Conservation (phyloP, 441 rosid species). For the Pelargonium exstipulatum region DNA sequence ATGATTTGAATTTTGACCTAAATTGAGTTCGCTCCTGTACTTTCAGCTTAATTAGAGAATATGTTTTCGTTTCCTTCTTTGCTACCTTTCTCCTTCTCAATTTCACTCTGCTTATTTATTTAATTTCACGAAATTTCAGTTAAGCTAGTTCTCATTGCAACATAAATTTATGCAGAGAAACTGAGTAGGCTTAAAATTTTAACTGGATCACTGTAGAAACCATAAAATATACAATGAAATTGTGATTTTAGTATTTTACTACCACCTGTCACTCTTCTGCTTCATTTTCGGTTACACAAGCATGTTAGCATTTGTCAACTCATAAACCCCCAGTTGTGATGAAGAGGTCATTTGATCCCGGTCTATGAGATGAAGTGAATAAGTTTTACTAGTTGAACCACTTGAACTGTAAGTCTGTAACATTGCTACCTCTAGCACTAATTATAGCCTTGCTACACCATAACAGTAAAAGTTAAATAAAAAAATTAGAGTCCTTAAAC, state of each 20-base stretch:
- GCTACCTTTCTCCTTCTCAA: too few species aligned
- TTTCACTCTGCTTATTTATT: too few species aligned
- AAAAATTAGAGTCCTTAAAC: background rate
- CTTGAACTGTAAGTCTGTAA: background rate
- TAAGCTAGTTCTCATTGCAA: too few species aligned
- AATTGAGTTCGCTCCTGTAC: background rate
- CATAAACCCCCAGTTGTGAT: background rate
- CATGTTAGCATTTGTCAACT: background rate
- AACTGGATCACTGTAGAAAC: too few species aligned
- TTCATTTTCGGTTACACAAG: too few species aligned
- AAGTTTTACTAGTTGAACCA: background rate
- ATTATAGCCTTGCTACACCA: background rate
- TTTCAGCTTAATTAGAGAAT: background rate
- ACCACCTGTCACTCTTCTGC: too few species aligned
- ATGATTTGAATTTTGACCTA: background rate
- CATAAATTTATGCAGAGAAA: too few species aligned
- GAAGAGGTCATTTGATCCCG: background rate
- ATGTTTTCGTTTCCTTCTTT: background rate
- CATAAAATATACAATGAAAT: too few species aligned
- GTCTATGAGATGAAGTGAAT: background rate
- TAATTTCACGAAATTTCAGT: too few species aligned
- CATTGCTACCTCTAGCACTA: background rate
- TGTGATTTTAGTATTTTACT: too few species aligned
- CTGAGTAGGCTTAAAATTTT: too few species aligned
- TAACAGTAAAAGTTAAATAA: background rate